Evolutionary conservation across 495 filamentous ascomycete genomes (phyloP), one percentile per base, ranked within the genome.

Genomic region (Hypoxylon perforatum): DNA sequence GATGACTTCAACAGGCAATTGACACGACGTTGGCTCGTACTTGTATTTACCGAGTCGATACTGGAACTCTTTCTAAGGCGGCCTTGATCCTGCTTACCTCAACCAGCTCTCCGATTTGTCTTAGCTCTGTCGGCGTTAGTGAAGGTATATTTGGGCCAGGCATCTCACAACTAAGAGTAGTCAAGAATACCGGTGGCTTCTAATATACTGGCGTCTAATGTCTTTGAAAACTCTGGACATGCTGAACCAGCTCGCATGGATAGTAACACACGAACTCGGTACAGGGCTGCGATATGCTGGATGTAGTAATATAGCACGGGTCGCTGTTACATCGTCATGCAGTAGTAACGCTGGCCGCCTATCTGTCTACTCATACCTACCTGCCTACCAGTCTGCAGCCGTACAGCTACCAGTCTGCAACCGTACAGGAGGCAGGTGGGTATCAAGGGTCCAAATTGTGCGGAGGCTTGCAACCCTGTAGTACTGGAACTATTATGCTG

Each of bases 301-400:
- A 67, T 67, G 39, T 52, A 57, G 57, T 57, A 67, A 61, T 51
- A 45, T 22, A 38, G 57, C 57, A 67, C 46, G 52, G 57, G 51
- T 33, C 22, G 57, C 47, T 22, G 64, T 67, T 67, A 58, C 64
- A 67, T 62, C 15, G 33, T 12, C 23, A 62, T 57, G 57, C 57
- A 57, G 10, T 15, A 18, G 44, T 6, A 42, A 42, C 39, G 14
- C 39, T 42, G 33, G 12, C 21, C 19, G 19, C 41, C 41, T 41
- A 14, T 12, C 17, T 59, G 9, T 39, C 23, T 45, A 33, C 56
- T 48, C 58, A 39, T 38, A 38, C 35, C 9, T 38, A 38, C 35
- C 35, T 12, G 35, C 35, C 14, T 44, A 19, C 38, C 38, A 10
- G 14, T n/a, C 38, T 42, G 14, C 38, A n/a, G n/a, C n/a, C n/a